phyloP scores from a whole-genome alignment of 345 rosid genomes.

The Eucalyptus paniculata region DNA sequence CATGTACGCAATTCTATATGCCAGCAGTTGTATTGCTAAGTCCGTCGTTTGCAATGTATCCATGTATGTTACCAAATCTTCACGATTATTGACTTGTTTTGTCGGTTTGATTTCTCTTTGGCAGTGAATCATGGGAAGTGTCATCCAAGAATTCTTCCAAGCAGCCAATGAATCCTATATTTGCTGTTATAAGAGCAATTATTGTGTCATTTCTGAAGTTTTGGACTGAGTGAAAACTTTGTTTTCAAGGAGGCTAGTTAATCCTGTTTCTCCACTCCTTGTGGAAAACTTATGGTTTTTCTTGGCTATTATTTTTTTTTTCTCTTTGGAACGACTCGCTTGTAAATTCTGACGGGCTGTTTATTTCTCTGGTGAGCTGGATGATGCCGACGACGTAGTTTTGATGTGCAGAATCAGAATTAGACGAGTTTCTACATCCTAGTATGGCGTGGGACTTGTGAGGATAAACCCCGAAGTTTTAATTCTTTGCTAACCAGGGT shows the following conservation, averaged over 20 bases:
- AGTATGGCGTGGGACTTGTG: not conserved
- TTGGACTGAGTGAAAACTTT: slow-evolving; percentile 46
- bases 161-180: slow-evolving; percentile 31
- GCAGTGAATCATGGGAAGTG: slow-evolving; percentile 79
- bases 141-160: slow-evolving; percentile 11
- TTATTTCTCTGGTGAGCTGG: not conserved
- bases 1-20: not conserved
- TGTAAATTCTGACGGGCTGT: not conserved
- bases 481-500: not conserved
- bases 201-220: slow-evolving; percentile 54
- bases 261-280: not conserved
- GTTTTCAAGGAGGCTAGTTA: not conserved
- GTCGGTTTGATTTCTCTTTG: not conserved
- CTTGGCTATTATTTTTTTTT: not conserved
- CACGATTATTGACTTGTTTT: not conserved
- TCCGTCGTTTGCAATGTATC: not conserved
- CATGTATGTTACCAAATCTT: not conserved
- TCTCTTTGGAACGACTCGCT: not conserved
- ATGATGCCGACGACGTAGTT: not conserved
- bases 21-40: not conserved
- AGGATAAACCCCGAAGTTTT: not conserved
- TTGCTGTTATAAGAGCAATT: slow-evolving; percentile 37
- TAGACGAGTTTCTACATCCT: not conserved
- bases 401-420: not conserved
- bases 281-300: not conserved